A percentile compares a stretch with the other conserved stretches of the same genome.
These are phyloP conservation scores for Debaryomyces castellii DNA, from an alignment of 805 yeast species.

Conservation along the genomic window DNA sequence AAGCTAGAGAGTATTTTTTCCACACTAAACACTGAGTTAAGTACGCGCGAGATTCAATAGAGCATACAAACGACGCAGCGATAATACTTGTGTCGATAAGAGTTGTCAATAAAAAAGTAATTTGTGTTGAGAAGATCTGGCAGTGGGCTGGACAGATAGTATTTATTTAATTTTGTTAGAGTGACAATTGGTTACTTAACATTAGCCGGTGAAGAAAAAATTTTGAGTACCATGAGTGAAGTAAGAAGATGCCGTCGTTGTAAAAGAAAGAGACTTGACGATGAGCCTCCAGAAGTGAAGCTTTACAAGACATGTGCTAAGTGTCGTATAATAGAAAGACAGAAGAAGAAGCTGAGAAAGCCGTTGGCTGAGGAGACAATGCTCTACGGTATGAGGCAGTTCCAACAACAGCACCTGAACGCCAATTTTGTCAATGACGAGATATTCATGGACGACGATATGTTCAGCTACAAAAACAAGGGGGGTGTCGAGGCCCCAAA, in stretches of 20 bases:
- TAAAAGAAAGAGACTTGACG: conserved; percentile 53
- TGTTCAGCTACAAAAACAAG: conserved; percentile 7
- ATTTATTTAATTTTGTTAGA: background rate
- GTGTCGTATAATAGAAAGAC: conserved; percentile 55
- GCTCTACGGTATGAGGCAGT: conserved; percentile 45
- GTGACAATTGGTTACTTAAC: background rate
- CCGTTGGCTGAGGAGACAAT: conserved; percentile 48
- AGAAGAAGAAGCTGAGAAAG: conserved; percentile 42
- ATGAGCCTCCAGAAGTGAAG: conserved; percentile 55
- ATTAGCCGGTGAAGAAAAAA: background rate
- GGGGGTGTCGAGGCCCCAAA: background rate
- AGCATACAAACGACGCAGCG: background rate
- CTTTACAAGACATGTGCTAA: conserved; percentile 60
- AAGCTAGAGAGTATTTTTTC: background rate
- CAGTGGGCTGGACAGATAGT: background rate
- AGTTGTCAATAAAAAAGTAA: background rate
- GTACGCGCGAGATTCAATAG: background rate
- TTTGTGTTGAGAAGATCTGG: background rate
- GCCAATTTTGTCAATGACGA: conserved; percentile 19
- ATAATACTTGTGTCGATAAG: background rate
- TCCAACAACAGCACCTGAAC: conserved; percentile 37
- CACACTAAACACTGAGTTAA: background rate
- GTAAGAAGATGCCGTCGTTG: conserved; percentile 53
- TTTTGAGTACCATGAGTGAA: conserved; percentile 12
- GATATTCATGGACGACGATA: conserved; percentile 17